phyloP scores from a whole-genome alignment of 2,329 filamentous ascomycete species.

The Venturia carpophila region DNA sequence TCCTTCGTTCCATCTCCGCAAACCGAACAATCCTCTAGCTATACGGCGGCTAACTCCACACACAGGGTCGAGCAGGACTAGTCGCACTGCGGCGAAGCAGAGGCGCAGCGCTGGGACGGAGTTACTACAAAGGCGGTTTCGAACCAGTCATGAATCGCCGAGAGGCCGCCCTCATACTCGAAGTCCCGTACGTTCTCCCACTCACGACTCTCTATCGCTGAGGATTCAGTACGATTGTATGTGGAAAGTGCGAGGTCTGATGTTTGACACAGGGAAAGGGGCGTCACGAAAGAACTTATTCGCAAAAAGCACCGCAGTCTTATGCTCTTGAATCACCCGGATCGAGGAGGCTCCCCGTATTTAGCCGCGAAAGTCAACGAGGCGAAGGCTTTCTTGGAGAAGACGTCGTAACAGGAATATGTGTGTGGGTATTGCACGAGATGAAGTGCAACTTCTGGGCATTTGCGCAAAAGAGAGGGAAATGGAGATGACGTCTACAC shows the following conservation, averaged over 20 bases:
- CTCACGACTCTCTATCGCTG: background rate
- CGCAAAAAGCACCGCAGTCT: conserved; percentile 91
- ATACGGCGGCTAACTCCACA: conserved; percentile 11
- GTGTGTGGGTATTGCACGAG: background rate
- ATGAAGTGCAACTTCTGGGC: background rate
- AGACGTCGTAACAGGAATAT: conserved; percentile 32
- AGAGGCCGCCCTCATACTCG: conserved; percentile 84
- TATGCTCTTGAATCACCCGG: conserved; percentile 97
- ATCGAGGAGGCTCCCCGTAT: conserved; percentile 93
- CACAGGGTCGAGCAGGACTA: conserved; percentile 80
- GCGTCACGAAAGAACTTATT: conserved; percentile 83
- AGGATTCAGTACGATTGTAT: background rate
- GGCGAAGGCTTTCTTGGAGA: conserved; percentile 93
- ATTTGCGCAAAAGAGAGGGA: background rate
- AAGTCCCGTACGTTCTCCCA: conserved; percentile 61
- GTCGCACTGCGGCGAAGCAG: conserved; percentile 80
- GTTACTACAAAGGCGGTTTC: conserved; percentile 98
- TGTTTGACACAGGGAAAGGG: conserved; percentile 59
- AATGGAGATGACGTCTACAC: background rate
- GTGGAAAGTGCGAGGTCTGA: conserved; percentile 6
- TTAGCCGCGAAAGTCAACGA: conserved; percentile 97
- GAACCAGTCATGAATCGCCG: conserved; percentile 88
- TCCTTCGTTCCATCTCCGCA: conserved; percentile 2
- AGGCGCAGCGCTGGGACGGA: conserved; percentile 69
- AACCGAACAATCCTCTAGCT: background rate